A percentile compares a stretch with the other conserved stretches of the same genome.
Conservation (phyloP, 2,329 filamentous ascomycete genomes). For the Epichloe brachyelytri region DNA sequence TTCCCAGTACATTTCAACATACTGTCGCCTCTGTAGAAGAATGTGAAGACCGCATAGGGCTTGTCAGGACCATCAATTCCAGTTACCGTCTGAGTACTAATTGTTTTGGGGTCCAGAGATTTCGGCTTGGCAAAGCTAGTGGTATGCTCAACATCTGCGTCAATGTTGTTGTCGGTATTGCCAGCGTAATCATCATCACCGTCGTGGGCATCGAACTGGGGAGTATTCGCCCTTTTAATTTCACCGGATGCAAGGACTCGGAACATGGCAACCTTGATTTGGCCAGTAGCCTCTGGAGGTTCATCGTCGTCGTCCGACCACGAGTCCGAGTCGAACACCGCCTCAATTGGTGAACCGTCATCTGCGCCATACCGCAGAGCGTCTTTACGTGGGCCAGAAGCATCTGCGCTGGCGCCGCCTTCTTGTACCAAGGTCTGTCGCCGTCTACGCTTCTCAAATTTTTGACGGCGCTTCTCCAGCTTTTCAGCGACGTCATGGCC, state of each 20-base stretch:
- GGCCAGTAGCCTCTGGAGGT: constrained; percentile 83
- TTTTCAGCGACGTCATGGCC: constrained; percentile 83
- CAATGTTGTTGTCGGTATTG: constrained; percentile 45
- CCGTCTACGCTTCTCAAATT: constrained; percentile 56
- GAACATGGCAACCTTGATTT: constrained; percentile 97
- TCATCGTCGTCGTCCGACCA: constrained; percentile 74
- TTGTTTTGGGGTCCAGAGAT: constrained; percentile 88
- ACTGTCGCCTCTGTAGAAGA: constrained; percentile 94
- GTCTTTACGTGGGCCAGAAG: constrained; percentile 28
- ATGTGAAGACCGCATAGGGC: constrained; percentile 93
- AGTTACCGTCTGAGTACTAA: constrained; percentile 98
- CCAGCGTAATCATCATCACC: constrained; percentile 63
- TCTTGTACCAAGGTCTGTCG: constrained; percentile 41
- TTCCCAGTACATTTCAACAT: constrained; percentile 28
- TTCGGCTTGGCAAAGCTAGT: constrained; percentile 97
- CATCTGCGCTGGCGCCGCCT: constrained; percentile 19
- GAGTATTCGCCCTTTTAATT: constrained; percentile 98
- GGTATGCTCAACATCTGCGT: constrained; percentile 86
- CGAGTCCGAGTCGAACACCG: constrained; percentile 54
- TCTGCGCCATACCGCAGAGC: constrained; percentile 74
- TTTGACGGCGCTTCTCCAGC: constrained; percentile 76
- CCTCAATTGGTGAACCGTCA: constrained; percentile 61
- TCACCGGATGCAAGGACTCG: constrained; percentile 89
- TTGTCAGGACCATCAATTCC: constrained; percentile 93
- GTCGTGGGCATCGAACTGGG: constrained; percentile 93